Evolutionary conservation across 305 asterid species (phyloP).

Genomic region (Fraxinus velutina): DNA sequence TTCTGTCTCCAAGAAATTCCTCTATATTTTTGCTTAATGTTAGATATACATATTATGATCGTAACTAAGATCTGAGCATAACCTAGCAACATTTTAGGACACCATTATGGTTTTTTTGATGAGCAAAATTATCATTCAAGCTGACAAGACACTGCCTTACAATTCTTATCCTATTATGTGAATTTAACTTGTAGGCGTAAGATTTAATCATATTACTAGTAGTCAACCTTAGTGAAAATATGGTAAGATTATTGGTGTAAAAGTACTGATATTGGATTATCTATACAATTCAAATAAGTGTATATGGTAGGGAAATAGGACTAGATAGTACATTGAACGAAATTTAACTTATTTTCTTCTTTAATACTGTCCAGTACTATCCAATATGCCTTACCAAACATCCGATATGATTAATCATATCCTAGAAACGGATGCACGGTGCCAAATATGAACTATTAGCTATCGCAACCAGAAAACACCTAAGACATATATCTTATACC

Average conservation of each 20-base stretch:
- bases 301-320: not conserved
- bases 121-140: not conserved
- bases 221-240: not conserved
- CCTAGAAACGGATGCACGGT: not conserved
- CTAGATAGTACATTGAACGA: not conserved
- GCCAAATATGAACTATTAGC: not conserved
- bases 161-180: not conserved
- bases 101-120: not conserved
- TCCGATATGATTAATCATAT: not conserved
- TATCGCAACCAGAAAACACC: not conserved
- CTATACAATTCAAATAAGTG: not conserved
- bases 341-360: not conserved
- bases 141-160: not conserved
- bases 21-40: conserved; percentile 31
- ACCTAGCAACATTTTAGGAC: not conserved
- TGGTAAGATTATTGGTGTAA: not conserved
- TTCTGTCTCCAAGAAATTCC: conserved; percentile 74
- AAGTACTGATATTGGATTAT: not conserved
- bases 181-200: not conserved
- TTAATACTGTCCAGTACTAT: not conserved
- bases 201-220: not conserved
- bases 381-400: not conserved
- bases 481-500: not conserved
- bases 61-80: not conserved
- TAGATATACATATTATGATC: not conserved